Percentiles rank a stretch among this genome's conserved stretches.
Evolutionary conservation across 148 eudicot species (phyloP).

Genomic region (Nyssa sinensis): DNA sequence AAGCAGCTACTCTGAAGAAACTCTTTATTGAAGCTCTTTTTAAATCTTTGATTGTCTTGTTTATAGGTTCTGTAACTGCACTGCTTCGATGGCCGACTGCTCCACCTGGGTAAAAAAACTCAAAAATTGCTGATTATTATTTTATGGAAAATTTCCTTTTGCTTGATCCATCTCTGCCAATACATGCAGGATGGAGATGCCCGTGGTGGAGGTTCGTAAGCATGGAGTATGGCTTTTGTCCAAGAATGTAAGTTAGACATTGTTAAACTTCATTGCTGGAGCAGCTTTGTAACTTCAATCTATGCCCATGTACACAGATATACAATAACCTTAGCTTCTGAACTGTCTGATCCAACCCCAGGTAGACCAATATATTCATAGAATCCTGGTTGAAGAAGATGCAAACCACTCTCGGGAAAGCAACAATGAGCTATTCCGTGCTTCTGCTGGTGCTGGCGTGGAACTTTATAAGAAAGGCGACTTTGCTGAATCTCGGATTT

Average conservation of each 20-base stretch:
- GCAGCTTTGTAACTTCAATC: conserved; percentile 6
- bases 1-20: not conserved
- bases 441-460: conserved; percentile 63
- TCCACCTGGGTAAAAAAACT: conserved; percentile 68
- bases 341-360: conserved; percentile 26
- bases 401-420: conserved; percentile 36
- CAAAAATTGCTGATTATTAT: conserved; percentile 3
- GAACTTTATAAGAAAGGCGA: conserved; percentile 71
- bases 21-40: not conserved
- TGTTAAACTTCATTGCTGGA: not conserved
- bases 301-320: not conserved
- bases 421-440: conserved; percentile 49
- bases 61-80: conserved; percentile 65
- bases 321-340: not conserved
- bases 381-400: conserved; percentile 91
- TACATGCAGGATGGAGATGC: conserved; percentile 86
- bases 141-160: conserved; percentile 13
- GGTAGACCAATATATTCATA: conserved; percentile 95
- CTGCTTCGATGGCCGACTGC: conserved; percentile 98
- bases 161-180: conserved; percentile 9
- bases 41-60: conserved; percentile 6
- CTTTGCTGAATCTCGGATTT: conserved; percentile 53
- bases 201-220: conserved; percentile 80
- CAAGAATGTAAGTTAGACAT: conserved; percentile 53
- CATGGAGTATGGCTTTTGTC: conserved; percentile 91